Conservation (phyloP, 495 filamentous ascomycete species). For the Durotheca rogersii region DNA sequence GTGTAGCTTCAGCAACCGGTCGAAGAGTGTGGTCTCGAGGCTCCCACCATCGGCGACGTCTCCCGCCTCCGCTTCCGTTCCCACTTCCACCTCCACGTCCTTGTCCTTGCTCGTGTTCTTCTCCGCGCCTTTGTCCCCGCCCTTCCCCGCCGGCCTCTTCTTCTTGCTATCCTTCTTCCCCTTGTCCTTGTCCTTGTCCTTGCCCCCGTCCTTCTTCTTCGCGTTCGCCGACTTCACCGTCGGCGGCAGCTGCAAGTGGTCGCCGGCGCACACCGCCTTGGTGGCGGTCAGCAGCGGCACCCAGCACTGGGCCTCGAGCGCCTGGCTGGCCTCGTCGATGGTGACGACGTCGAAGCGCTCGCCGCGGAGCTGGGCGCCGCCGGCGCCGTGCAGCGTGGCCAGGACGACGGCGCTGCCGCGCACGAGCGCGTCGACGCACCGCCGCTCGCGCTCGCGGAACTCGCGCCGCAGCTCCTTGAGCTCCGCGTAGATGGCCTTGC, state of each 20-base stretch:
- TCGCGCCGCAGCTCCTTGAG: slow-evolving; percentile 84
- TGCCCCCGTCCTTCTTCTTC: slow-evolving; percentile 40
- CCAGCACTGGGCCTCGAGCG: slow-evolving; percentile 96
- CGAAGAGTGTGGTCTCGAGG: slow-evolving; percentile 88
- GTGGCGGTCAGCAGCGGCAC: slow-evolving; percentile 78
- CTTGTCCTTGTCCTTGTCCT: slow-evolving; percentile 50
- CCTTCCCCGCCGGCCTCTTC: slow-evolving; percentile 82
- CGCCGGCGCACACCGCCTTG: slow-evolving; percentile 89
- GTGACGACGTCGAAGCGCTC: slow-evolving; percentile 91
- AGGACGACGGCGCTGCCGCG: slow-evolving; percentile 80
- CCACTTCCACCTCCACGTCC: neutral
- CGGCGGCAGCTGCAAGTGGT: slow-evolving; percentile 91
- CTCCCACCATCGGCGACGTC: slow-evolving; percentile 50
- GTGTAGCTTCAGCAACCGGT: slow-evolving; percentile 79
- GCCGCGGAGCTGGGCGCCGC: slow-evolving; percentile 76
- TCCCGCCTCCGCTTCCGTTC: slow-evolving; percentile 33
- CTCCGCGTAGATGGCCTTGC: slow-evolving; percentile 79
- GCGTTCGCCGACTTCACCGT: slow-evolving; percentile 82
- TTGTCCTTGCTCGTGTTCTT: slow-evolving; percentile 40
- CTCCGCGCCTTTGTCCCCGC: slow-evolving; percentile 60
- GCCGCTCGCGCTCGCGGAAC: slow-evolving; percentile 79
- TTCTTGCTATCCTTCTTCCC: slow-evolving; percentile 39
- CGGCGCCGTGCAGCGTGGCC: slow-evolving; percentile 89
- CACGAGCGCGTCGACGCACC: slow-evolving; percentile 75
- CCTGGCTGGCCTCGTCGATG: slow-evolving; percentile 94